phyloP scores from a whole-genome alignment of 352 stramenopile genomes.

The Phytophthora palmivora region DNA sequence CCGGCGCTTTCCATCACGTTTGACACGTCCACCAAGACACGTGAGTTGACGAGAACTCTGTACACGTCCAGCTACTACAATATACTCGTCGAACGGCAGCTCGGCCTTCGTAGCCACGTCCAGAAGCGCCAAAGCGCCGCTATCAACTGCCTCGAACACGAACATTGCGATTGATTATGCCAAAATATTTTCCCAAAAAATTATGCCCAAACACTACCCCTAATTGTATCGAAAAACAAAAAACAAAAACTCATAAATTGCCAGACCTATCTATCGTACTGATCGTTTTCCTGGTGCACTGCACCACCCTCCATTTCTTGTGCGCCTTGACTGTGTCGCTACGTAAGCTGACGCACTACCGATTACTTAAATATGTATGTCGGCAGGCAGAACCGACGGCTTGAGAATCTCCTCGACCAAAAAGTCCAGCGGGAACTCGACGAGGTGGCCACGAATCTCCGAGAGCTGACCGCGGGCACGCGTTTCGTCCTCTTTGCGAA shows the following conservation, averaged over 20 bases:
- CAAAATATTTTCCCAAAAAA: background rate
- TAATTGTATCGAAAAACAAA: slow-evolving; percentile 6
- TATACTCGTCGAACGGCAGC: slow-evolving; percentile 65
- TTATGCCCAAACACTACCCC: no score
- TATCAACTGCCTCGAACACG: slow-evolving; percentile 44
- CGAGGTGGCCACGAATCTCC: slow-evolving; percentile 85
- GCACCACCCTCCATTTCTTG: background rate
- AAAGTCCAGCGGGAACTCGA: slow-evolving; percentile 89
- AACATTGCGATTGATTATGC: slow-evolving; percentile 56
- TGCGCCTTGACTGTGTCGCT: no score
- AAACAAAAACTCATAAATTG: slow-evolving; percentile 13
- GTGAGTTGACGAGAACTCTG: slow-evolving; percentile 56
- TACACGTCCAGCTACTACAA: slow-evolving; percentile 58
- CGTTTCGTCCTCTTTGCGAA: slow-evolving; percentile 83
- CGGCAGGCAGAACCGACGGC: slow-evolving; percentile 78
- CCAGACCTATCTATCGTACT: slow-evolving; percentile 19
- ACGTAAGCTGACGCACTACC: background rate
- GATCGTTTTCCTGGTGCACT: slow-evolving; percentile 6
- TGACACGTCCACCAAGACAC: slow-evolving; percentile 63
- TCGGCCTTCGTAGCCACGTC: slow-evolving; percentile 50
- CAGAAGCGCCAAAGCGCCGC: slow-evolving; percentile 36
- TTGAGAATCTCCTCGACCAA: slow-evolving; percentile 86
- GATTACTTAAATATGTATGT: slow-evolving; percentile 86
- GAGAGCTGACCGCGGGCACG: slow-evolving; percentile 73
- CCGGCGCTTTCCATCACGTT: slow-evolving; percentile 44